phyloP scores from a whole-genome alignment of 345 rosid species.

The Eucalyptus guilfoylei region DNA sequence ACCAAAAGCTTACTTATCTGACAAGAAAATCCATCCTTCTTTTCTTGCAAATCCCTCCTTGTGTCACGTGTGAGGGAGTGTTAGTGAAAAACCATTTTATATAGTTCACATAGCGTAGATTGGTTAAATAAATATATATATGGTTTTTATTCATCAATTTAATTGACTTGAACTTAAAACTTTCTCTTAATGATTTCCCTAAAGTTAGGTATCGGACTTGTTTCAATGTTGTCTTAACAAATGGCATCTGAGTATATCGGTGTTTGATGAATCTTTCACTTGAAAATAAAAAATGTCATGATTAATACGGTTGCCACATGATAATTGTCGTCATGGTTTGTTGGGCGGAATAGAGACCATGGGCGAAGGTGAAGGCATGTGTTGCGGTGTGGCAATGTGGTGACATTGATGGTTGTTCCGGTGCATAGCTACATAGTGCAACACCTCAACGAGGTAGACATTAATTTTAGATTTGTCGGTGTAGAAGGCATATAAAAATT shows the following conservation, averaged over 20 bases:
- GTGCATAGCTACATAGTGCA: neutral
- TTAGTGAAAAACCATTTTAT: neutral
- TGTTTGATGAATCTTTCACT: neutral
- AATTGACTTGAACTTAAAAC: neutral
- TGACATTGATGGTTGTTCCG: neutral
- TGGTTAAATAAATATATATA: neutral
- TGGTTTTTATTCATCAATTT: neutral
- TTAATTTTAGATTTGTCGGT: neutral
- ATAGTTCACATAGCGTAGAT: neutral
- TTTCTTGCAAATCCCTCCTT: neutral
- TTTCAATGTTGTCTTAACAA: accelerated
- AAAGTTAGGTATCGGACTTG: neutral
- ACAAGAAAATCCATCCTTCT: neutral
- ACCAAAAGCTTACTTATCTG: neutral
- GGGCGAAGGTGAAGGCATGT: neutral
- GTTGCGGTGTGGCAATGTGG: neutral
- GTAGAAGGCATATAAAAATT: neutral
- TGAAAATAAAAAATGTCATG: neutral
- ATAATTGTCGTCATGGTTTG: neutral
- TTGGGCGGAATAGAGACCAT: neutral
- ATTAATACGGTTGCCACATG: neutral
- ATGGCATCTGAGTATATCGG: accelerated
- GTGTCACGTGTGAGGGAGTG: neutral
- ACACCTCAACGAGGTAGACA: neutral
- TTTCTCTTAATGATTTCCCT: neutral